Evolutionary conservation across 2,329 filamentous ascomycete genomes (phyloP), one percentile per base, ranked within the genome.

Genomic region (Fusarium bulbicola): DNA sequence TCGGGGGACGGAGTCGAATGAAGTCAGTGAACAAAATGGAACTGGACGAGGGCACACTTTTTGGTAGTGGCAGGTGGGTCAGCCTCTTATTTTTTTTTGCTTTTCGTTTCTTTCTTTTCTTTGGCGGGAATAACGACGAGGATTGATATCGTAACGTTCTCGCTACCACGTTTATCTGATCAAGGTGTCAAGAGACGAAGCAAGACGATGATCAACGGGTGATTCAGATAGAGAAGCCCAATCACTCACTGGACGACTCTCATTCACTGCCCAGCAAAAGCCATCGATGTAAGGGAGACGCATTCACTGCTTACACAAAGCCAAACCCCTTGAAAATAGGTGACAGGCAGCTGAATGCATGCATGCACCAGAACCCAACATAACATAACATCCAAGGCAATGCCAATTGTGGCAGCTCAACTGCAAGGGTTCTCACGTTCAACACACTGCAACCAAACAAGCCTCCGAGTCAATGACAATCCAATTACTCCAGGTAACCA

Each of bases 1-100:
- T 64, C 68, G 65, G 72, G 65, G 72, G 59, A 74, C 64, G 72
- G 72, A 69, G 72, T 71, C 60, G 66, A 69, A 69, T 60, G 65
- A 68, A 28, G 50, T 40, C 24, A 28, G 26, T 28, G 50, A 54
- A 28, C 20, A 20, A 53, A 26, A 24, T 14, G 11, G n/a, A 54
- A 26, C 43, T 62, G 63, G 40, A 64, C 40, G 49, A 54, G 50
- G 36, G 39, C 70, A 58, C 45, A 56, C 54, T 68, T 62, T 73
- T 59, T 49, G 42, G 42, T 53, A 28, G 45, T 53, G 32, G 45
- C 42, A 47, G 32, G 56, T 66, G 63, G 61, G 42, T 37, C 60
- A 20, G 34, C n/a, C 11, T 57, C n/a, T 8, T 36, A 15, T 40
- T 40, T 65, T 21, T 65, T 21, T 37, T 53, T n/a, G 32, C 32